These are phyloP conservation scores for Pythium oligandrum DNA, from an alignment of 352 stramenopile species.

Conservation along the genomic window DNA sequence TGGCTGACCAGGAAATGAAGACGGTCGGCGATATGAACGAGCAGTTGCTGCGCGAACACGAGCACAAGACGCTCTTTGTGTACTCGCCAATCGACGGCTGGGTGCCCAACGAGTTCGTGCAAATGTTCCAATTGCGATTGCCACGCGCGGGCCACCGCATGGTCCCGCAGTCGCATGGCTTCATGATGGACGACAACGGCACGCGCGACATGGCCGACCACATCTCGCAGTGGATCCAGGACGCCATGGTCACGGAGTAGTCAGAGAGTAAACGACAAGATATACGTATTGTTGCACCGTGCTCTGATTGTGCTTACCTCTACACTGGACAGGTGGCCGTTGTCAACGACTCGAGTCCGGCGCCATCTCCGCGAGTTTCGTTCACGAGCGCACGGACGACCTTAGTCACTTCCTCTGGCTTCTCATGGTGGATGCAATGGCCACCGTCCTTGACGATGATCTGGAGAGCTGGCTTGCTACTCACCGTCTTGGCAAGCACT, in stretches of 20 bases:
- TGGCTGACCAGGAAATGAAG: constrained; percentile 63
- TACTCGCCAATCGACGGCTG: constrained; percentile 67
- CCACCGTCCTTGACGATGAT: constrained; percentile 46
- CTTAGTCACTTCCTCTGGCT: constrained; percentile 50
- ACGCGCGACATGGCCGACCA: constrained; percentile 60
- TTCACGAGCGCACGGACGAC: constrained; percentile 55
- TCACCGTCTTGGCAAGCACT: constrained; percentile 41
- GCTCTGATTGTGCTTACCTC: constrained; percentile 3
- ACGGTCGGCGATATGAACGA: constrained; percentile 43
- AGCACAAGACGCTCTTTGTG: constrained; percentile 59
- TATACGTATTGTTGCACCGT: no score
- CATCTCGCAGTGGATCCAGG: constrained; percentile 52
- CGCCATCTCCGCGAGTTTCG: constrained; percentile 11
- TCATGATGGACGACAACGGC: constrained; percentile 70
- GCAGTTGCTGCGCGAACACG: constrained; percentile 27
- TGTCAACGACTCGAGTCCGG: constrained; percentile 6
- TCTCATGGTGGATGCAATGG: constrained; percentile 74
- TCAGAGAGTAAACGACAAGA: no score
- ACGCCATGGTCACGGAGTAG: constrained; percentile 3
- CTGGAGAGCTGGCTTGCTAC: constrained; percentile 32
- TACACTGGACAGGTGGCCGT: constrained; percentile 11
- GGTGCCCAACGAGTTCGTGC: constrained; percentile 54
- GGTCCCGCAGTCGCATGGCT: constrained; percentile 58
- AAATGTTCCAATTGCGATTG: constrained; percentile 51
- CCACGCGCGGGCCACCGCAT: constrained; percentile 36